phyloP scores from a whole-genome alignment of 257 asterid genomes.

The Gynochthodes officinalis region DNA sequence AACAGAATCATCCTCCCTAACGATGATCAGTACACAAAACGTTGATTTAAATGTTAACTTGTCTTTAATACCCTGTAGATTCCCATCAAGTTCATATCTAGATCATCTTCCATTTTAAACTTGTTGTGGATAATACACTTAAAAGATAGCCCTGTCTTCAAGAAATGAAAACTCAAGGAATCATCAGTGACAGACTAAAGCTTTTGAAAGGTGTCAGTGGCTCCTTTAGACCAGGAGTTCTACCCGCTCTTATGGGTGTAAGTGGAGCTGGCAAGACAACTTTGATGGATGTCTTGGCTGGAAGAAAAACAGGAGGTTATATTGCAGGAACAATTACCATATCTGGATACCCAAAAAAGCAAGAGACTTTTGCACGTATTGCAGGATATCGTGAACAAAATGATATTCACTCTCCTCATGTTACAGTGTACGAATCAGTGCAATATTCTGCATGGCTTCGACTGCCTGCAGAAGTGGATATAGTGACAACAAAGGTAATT shows the following conservation, averaged over 20 bases:
- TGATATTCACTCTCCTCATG: conserved; percentile 83
- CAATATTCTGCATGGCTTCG: conserved; percentile 86
- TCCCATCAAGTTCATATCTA: too few relatives aligned
- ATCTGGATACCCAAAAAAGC: conserved; percentile 79
- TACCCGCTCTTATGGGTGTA: conserved; percentile 85
- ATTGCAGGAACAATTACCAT: conserved; percentile 61
- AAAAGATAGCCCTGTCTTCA: conserved; percentile 12
- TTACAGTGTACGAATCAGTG: conserved; percentile 73
- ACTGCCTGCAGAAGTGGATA: conserved; percentile 58
- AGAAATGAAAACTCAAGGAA: conserved; percentile 74
- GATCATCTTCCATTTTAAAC: too few relatives aligned
- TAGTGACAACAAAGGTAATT: conserved; percentile 56
- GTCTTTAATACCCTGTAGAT: too few relatives aligned
- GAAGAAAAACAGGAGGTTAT: conserved; percentile 85
- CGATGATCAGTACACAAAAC: too few relatives aligned
- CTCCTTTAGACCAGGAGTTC: conserved; percentile 78
- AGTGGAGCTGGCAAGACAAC: conserved; percentile 97
- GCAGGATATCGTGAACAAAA: conserved; percentile 92
- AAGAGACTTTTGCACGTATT: conserved; percentile 83
- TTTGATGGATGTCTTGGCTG: conserved; percentile 89
- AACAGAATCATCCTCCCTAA: too few relatives aligned
- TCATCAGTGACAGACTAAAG: conserved; percentile 53
- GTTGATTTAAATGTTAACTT: too few relatives aligned
- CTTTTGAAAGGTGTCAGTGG: conserved; percentile 67
- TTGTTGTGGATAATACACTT: too few relatives aligned